Percentiles rank a stretch among this genome's conserved stretches.
Evolutionary conservation across 257 asterid genomes (phyloP).

Genomic region (Capsicum baccatum): DNA sequence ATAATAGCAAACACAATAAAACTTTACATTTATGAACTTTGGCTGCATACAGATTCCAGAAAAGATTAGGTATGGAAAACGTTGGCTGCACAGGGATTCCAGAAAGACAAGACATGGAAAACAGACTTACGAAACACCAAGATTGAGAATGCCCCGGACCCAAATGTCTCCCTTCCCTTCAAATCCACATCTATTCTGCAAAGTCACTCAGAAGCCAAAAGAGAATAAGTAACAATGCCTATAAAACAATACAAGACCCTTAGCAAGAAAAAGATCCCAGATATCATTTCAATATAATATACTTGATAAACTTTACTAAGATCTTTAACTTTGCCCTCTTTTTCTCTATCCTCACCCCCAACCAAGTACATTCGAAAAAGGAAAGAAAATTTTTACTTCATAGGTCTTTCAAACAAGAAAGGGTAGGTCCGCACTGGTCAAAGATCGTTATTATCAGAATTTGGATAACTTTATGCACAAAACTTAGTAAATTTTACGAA

Average conservation of each 20-base stretch:
- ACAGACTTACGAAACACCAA: conserved; percentile 86
- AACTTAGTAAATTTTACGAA: neutral
- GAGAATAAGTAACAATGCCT: neutral
- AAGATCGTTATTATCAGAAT: neutral
- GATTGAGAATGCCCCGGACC: conserved; percentile 90
- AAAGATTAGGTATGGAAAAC: neutral
- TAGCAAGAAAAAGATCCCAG: neutral
- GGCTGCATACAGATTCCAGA: neutral
- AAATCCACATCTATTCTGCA: conserved; percentile 98
- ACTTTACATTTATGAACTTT: neutral
- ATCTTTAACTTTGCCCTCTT: neutral
- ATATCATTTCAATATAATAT: conserved; percentile 14
- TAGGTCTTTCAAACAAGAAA: neutral
- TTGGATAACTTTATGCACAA: neutral
- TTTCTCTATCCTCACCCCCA: conserved; percentile 8
- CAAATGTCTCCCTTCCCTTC: conserved; percentile 97
- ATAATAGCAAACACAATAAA: neutral
- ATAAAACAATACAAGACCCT: conserved; percentile 15
- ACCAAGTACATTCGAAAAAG: neutral
- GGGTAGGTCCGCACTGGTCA: neutral
- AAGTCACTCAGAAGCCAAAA: conserved; percentile 22
- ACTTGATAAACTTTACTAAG: neutral
- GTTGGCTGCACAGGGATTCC: neutral
- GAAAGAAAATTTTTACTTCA: neutral
- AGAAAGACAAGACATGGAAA: neutral